Conservation (phyloP, 139 green algal genomes). For the Chlamydomonas asymmetrica region DNA sequence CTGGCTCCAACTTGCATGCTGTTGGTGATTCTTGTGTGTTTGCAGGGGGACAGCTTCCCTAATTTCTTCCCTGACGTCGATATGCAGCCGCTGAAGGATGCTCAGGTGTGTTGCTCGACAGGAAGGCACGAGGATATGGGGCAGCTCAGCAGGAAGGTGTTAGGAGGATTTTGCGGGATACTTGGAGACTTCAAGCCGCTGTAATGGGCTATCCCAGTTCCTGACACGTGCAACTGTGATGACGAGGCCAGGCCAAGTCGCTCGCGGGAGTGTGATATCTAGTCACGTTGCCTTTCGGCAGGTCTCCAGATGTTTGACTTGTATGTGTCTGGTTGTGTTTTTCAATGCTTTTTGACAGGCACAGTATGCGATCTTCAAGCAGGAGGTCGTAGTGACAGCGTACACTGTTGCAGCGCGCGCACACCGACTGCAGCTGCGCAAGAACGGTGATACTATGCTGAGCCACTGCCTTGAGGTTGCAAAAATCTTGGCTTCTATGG, state of each 20-base stretch:
- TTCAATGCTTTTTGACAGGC: conserved; percentile 19
- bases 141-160: too few species aligned
- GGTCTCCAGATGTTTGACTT: background rate
- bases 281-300: too few species aligned
- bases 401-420: conserved; percentile 43
- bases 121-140: too few species aligned
- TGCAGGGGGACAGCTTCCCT: too few species aligned
- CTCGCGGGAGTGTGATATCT: too few species aligned
- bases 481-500: conserved; percentile 63
- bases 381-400: conserved; percentile 33
- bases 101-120: conserved; percentile 10
- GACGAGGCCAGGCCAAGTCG: too few species aligned
- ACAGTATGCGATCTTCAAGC: conserved; percentile 29
- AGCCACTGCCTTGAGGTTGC: conserved; percentile 48
- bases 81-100: conserved; percentile 2
- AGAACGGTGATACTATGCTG: conserved; percentile 56
- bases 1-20: too few species aligned
- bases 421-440: conserved; percentile 50
- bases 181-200: too few species aligned
- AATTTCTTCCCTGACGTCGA: conserved; percentile 19
- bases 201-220: too few species aligned
- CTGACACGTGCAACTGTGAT: too few species aligned
- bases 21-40: too few species aligned
- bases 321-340: background rate
- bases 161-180: too few species aligned